Percentiles rank a stretch among this genome's conserved stretches.
phyloP scores from a whole-genome alignment of 2,329 filamentous ascomycete species.

The Hypoxylon sp. region DNA sequence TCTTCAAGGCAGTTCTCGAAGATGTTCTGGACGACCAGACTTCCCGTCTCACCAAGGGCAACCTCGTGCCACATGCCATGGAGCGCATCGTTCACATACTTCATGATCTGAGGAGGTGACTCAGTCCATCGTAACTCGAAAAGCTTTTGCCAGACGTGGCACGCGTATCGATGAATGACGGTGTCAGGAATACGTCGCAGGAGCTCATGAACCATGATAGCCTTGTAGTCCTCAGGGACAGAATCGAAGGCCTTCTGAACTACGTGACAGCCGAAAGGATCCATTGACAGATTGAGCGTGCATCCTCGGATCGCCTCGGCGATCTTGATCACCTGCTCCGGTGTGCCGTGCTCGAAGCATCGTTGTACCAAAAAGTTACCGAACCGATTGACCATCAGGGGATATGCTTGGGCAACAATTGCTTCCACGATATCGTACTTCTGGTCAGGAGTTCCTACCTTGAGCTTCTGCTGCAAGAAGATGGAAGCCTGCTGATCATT shows the following conservation, averaged over 20 bases:
- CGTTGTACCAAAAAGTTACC: conserved; percentile 98
- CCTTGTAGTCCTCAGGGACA: conserved; percentile 97
- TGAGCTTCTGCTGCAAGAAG: conserved; percentile 98
- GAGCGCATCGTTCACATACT: conserved; percentile 94
- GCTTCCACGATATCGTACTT: conserved; percentile 98
- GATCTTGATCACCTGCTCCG: conserved; percentile 94
- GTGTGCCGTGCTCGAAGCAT: conserved; percentile 97
- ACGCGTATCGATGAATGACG: conserved; percentile 97
- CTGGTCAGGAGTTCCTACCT: conserved; percentile 92
- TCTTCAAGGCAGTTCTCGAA: conserved; percentile 99
- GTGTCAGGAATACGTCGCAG: conserved; percentile 96
- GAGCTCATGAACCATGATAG: conserved; percentile 98
- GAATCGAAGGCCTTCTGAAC: conserved; percentile 99
- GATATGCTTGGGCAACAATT: conserved; percentile 94
- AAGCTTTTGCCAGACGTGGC: conserved; percentile 99
- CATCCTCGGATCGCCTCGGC: conserved; percentile 94
- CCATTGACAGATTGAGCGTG: conserved; percentile 95
- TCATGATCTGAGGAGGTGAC: conserved; percentile 97
- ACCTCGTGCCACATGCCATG: conserved; percentile 99
- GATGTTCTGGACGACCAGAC: conserved; percentile 98
- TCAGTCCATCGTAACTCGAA: conserved; percentile 97
- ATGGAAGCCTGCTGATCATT: conserved; percentile 99
- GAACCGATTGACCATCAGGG: conserved; percentile 97
- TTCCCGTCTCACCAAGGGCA: conserved; percentile 95
- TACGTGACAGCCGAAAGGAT: conserved; percentile 97